Evolutionary conservation across 495 filamentous ascomycete genomes (phyloP).

Genomic region (Daldinia vernicosa): DNA sequence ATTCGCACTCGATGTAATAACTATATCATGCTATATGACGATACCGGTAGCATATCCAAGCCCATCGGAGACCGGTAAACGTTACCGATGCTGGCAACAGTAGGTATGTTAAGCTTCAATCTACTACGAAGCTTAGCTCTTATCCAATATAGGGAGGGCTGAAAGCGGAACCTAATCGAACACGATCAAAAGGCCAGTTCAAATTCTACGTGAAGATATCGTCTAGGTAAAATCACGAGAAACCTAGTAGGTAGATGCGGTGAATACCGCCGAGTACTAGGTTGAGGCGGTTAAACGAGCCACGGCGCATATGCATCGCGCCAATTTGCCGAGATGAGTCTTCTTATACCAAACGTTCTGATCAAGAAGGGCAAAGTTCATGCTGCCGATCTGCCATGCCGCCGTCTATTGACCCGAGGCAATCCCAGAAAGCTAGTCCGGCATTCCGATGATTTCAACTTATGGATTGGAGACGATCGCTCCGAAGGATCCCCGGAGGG

Average conservation of each 20-base stretch:
- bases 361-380: neutral
- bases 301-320: slow-evolving; percentile 11
- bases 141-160: neutral
- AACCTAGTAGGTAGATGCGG: neutral
- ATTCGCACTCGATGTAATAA: too few species aligned
- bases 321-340: slow-evolving; percentile 21
- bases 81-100: neutral
- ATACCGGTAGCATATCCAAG: neutral
- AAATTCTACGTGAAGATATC: neutral
- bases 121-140: neutral
- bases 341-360: neutral
- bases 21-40: neutral
- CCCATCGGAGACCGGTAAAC: neutral
- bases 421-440: neutral
- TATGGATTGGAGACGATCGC: neutral
- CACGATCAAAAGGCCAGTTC: neutral
- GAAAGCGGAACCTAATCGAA: neutral
- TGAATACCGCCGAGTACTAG: neutral
- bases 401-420: slow-evolving; percentile 10
- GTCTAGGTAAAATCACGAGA: neutral
- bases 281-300: slow-evolving; percentile 4
- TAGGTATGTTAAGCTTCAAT: neutral
- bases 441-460: neutral
- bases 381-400: neutral
- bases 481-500: neutral